Evolutionary conservation across 441 rosid genomes (phyloP).

Genomic region (Populus hybrid): DNA sequence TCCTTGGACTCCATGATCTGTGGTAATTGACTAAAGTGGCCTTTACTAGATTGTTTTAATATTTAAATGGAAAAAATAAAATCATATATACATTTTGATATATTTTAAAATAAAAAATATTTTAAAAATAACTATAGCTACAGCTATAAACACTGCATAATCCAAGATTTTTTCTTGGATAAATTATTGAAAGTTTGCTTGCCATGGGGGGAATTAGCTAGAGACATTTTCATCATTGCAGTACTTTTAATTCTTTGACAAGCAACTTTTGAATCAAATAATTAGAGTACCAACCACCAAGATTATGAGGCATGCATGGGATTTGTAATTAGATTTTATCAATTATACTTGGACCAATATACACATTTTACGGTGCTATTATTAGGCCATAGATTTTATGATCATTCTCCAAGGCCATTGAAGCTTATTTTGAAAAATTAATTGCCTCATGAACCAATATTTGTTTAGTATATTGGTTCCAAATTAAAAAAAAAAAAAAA

Average conservation of each 20-base stretch:
- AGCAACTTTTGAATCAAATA: slow-evolving; percentile 1
- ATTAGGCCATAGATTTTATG: no score
- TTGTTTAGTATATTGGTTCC: no score
- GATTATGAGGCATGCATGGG: no score
- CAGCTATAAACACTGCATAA: not conserved
- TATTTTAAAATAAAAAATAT: not conserved
- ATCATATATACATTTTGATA: not conserved
- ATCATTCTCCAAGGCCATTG: no score
- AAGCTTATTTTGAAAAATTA: no score
- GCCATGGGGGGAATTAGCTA: slow-evolving; percentile 19
- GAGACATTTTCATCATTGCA: slow-evolving; percentile 6
- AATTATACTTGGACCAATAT: no score
- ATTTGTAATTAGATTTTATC: no score
- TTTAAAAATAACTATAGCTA: no score
- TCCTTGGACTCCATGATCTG: not conserved
- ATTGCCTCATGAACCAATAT: no score
- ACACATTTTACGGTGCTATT: no score
- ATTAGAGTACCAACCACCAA: not conserved
- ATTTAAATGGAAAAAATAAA: no score
- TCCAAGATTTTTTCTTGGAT: not conserved
- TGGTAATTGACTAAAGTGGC: slow-evolving; percentile 10
- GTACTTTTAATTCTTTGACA: not conserved
- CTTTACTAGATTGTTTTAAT: not conserved
- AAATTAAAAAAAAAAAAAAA: no score
- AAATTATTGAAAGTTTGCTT: slow-evolving; percentile 35